Percentiles rank a stretch among this genome's conserved stretches.
Evolutionary conservation across 2,329 filamentous ascomycete genomes (phyloP).

Genomic region (Ceratocystis cacaofunesta): DNA sequence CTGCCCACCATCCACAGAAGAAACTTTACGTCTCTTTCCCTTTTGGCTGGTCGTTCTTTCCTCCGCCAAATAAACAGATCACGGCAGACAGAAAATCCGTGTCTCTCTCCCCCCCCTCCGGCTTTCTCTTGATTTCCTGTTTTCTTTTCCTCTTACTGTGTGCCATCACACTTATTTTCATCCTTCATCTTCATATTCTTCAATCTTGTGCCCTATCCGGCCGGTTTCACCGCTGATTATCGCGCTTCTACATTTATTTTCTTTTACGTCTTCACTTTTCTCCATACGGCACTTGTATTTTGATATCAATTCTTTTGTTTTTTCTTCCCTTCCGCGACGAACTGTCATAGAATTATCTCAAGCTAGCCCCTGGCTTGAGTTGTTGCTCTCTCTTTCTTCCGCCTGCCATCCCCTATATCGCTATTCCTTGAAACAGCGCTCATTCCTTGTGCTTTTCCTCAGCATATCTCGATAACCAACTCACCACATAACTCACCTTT

Average conservation of each 20-base stretch:
- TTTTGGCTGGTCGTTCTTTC: not conserved
- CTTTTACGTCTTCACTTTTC: not conserved
- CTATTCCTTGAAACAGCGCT: not conserved
- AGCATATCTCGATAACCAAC: not conserved
- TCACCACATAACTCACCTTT: not conserved
- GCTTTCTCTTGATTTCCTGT: not conserved
- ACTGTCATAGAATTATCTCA: slow-evolving; percentile 12
- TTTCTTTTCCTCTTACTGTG: not conserved
- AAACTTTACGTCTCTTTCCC: not conserved
- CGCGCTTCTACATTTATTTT: slow-evolving; percentile 1
- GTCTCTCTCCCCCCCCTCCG: not conserved
- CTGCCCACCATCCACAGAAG: not conserved
- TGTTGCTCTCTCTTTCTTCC: not conserved
- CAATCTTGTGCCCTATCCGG: not conserved
- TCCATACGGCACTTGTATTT: slow-evolving; percentile 5
- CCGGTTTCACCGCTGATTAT: not conserved
- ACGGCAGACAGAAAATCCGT: not conserved
- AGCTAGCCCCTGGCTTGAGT: not conserved
- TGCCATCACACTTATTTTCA: not conserved
- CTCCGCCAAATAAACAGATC: not conserved
- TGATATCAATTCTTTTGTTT: slow-evolving; percentile 6
- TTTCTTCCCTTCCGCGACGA: slow-evolving; percentile 6
- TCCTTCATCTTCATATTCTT: not conserved
- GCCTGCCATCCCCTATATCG: not conserved
- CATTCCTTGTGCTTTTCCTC: slow-evolving; percentile 11